Evolutionary conservation across 805 yeast species (phyloP), one percentile per base, ranked within the genome.

Genomic region (Myxozyma neglecta): DNA sequence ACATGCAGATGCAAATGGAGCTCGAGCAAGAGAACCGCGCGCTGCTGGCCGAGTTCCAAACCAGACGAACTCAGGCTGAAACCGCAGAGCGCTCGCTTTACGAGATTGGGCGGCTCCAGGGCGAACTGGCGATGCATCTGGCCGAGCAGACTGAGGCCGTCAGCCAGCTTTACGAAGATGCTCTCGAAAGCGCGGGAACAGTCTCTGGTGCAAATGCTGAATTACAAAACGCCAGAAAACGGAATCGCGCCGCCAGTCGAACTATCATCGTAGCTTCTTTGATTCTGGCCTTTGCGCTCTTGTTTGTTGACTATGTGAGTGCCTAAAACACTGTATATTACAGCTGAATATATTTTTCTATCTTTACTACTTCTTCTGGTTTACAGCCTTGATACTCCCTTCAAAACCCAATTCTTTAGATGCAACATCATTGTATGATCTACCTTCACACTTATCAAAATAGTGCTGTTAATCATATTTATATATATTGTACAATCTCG

Each of bases 91-190:
- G 69, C 66, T 74, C 79, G 34, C 70, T 77, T 67, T 68, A 69
- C 20, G 97, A 90, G 70, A 86, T 92, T 47, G 81, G 91, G 0
- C 83, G 85, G 57, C 73, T 92, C 64, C 93, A 91, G 70, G 79
- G 85, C 29, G 94, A 89, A 70, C 77, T 91, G 57, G 81, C 89
- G 11, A 78, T 85, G 57, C 96, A 92, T 71, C 77, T 91, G 52
- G 83, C 83, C 29, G 73, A 83, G 0, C 97, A 91, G 74, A 84
- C 87, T 6, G 87, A 87, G 56, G 85, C 83, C 71, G 87, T 91
- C 14, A 79, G 82, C 53, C 77, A 79, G 44, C 76, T 91, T 64
- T 73, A 85, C 52, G 87, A 85, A 61, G 85, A 85, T 63, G 92
- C 89, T 63, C 85, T 84, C 63, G 84, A 84, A 64, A 83, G 89